A percentile compares a stretch with the other conserved stretches of the same genome.
phyloP scores from a whole-genome alignment of 208 protist genomes.

The Leishmania amazonensis region DNA sequence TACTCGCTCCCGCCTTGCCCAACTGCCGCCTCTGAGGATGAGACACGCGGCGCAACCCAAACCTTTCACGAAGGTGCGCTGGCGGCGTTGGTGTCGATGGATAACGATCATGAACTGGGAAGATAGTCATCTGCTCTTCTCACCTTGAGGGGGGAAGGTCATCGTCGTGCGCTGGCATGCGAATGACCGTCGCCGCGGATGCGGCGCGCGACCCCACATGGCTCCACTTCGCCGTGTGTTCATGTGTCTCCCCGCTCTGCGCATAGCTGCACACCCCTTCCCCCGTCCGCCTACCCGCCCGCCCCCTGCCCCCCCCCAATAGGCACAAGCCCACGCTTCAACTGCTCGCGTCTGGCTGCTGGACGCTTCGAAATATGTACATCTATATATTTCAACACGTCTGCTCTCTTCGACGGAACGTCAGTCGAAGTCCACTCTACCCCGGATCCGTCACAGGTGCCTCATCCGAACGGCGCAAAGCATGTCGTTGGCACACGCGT shows the following conservation, averaged over 20 bases:
- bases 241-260: not conserved
- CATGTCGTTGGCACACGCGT: not conserved
- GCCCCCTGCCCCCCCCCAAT: no score
- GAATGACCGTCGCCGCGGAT: not conserved
- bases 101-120: not conserved
- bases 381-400: not conserved
- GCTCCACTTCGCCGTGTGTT: not conserved
- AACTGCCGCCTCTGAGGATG: constrained; percentile 1
- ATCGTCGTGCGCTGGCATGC: not conserved
- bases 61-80: not conserved
- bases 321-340: no score
- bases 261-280: not conserved
- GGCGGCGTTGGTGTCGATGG: not conserved
- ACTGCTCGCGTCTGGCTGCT: not conserved
- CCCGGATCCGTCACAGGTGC: no score
- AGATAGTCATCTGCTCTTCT: not conserved
- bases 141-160: not conserved
- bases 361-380: not conserved
- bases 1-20: not conserved
- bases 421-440: no score
- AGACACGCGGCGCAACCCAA: not conserved
- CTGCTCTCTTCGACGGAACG: not conserved
- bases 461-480: not conserved
- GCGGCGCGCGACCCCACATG: not conserved
- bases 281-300: not conserved